Evolutionary conservation across 2,329 filamentous ascomycete species (phyloP).

Genomic region (Penicillium griseofulvum): DNA sequence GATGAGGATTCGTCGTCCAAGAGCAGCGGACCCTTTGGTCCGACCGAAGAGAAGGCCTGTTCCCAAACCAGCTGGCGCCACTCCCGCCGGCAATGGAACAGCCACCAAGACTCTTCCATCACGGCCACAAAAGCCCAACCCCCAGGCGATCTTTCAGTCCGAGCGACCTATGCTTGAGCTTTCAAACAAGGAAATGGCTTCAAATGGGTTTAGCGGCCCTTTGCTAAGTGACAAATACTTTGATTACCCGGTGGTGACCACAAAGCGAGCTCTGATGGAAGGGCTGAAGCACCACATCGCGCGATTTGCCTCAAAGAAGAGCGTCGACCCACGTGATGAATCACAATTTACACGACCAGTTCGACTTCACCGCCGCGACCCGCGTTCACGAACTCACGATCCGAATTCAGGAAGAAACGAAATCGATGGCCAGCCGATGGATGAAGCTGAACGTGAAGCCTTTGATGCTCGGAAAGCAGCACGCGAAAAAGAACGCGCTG

Average conservation of each 20-base stretch:
- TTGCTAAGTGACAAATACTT: conserved; percentile 41
- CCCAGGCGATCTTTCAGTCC: conserved; percentile 17
- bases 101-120: conserved; percentile 27
- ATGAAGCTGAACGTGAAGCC: conserved; percentile 64
- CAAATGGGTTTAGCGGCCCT: conserved; percentile 45
- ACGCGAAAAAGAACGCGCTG: conserved; percentile 78
- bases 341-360: conserved; percentile 84
- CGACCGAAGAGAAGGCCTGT: conserved; percentile 54
- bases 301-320: conserved; percentile 66
- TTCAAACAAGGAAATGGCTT: conserved; percentile 31
- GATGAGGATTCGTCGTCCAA: conserved; percentile 47
- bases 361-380: conserved; percentile 83
- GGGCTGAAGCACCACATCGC: conserved; percentile 84
- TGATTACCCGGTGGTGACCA: conserved; percentile 73
- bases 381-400: conserved; percentile 59
- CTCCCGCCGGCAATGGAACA: conserved; percentile 21
- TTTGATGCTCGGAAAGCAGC: conserved; percentile 65
- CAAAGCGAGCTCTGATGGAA: conserved; percentile 75
- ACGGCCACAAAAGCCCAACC: conserved; percentile 18
- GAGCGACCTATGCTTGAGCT: conserved; percentile 22
- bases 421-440: conserved; percentile 51
- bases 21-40: conserved; percentile 62
- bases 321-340: conserved; percentile 69
- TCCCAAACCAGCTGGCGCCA: conserved; percentile 24
- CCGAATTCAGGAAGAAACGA: conserved; percentile 51